A percentile compares a stretch with the other conserved stretches of the same genome.
These are phyloP conservation scores for Camillea tinctor DNA, from an alignment of 2,329 filamentous ascomycete species.

Conservation along the genomic window DNA sequence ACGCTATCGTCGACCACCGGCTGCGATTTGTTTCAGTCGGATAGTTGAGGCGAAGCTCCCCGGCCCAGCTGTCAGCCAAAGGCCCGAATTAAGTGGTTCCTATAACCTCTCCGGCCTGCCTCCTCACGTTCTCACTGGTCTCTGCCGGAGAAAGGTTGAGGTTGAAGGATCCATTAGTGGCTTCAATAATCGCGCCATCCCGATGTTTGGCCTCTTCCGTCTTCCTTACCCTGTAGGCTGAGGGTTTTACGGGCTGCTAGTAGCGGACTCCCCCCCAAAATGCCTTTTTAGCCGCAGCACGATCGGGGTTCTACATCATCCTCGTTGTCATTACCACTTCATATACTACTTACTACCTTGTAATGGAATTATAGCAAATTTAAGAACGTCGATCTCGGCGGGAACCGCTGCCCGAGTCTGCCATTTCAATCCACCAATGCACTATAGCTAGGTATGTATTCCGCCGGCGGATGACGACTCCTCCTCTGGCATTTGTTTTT, in stretches of 20 bases:
- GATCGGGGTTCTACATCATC: background rate
- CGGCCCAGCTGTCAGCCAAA: background rate
- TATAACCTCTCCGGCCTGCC: background rate
- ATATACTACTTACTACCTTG: background rate
- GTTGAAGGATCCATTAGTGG: background rate
- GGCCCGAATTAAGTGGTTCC: background rate
- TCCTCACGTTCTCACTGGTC: background rate
- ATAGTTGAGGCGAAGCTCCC: background rate
- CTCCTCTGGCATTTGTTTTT: constrained; percentile 12
- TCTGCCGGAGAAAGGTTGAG: background rate
- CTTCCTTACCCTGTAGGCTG: background rate
- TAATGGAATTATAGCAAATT: background rate
- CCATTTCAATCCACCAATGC: background rate
- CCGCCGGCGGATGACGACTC: background rate
- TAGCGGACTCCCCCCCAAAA: background rate
- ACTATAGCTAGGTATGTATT: background rate
- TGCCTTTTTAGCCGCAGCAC: background rate
- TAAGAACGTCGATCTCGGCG: background rate
- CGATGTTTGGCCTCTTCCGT: background rate
- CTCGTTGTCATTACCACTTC: background rate
- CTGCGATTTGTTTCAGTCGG: background rate
- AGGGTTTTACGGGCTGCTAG: background rate
- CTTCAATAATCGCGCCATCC: background rate
- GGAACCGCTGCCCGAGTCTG: background rate
- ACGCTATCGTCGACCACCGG: background rate